These are phyloP conservation scores for Curvularia hawaiiensis DNA, from an alignment of 2,329 filamentous ascomycete species.

Conservation along the genomic window DNA sequence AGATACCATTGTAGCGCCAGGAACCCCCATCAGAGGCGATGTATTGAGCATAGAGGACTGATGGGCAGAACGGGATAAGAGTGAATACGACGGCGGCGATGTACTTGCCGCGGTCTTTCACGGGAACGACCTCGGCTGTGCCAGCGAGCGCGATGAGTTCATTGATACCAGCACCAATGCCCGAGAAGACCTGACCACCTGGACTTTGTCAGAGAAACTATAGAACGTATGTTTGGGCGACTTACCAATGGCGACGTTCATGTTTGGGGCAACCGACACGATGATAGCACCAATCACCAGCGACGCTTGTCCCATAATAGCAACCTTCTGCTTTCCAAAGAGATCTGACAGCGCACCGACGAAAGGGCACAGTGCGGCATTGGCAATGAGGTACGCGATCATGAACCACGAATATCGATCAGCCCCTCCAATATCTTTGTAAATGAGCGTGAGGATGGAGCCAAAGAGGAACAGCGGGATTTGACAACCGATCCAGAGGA, in stretches of 20 bases:
- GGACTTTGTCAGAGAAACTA: slow-evolving; percentile 1
- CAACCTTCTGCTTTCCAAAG: slow-evolving; percentile 41
- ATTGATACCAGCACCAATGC: slow-evolving; percentile 69
- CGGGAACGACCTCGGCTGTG: slow-evolving; percentile 70
- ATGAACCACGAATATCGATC: slow-evolving; percentile 65
- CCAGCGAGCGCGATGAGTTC: slow-evolving; percentile 71
- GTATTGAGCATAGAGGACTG: slow-evolving; percentile 66
- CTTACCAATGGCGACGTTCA: slow-evolving; percentile 41
- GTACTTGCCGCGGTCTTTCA: slow-evolving; percentile 67
- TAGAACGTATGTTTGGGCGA: background rate
- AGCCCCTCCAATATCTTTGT: slow-evolving; percentile 63
- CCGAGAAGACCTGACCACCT: slow-evolving; percentile 57
- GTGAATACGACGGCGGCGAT: slow-evolving; percentile 65
- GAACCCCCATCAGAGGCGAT: slow-evolving; percentile 52
- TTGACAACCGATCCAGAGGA: slow-evolving; percentile 66
- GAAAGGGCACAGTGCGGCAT: slow-evolving; percentile 65
- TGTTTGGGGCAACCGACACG: slow-evolving; percentile 34
- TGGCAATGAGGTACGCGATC: slow-evolving; percentile 59
- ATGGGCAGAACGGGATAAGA: slow-evolving; percentile 67
- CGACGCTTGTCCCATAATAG: slow-evolving; percentile 36
- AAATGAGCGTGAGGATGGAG: slow-evolving; percentile 56
- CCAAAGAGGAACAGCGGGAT: slow-evolving; percentile 60
- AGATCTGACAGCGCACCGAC: slow-evolving; percentile 58
- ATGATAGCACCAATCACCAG: slow-evolving; percentile 48
- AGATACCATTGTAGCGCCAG: slow-evolving; percentile 62